phyloP scores from a whole-genome alignment of 1,139 yeast genomes.

The Arxiozyma heterogenica region DNA sequence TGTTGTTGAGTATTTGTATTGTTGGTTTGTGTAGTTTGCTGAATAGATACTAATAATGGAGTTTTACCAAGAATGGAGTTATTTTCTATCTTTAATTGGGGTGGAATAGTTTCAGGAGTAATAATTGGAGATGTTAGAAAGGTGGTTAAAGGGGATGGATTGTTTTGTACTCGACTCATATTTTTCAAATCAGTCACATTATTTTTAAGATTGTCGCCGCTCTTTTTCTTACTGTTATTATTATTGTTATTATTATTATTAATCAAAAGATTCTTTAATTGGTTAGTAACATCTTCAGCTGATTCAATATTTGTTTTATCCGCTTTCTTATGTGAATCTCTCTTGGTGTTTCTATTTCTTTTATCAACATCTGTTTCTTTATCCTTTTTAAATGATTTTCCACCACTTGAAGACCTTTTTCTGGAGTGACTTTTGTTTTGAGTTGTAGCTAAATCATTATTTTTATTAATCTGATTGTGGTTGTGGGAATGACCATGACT shows the following conservation, averaged over 20 bases:
- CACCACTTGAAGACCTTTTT: constrained; percentile 2
- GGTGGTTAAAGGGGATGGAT: constrained; percentile 8
- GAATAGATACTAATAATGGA: constrained; percentile 1
- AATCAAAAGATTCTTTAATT: constrained; percentile 17
- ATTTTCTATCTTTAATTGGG: constrained; percentile 3
- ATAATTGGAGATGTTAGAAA: constrained; percentile 10
- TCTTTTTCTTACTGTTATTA: neutral
- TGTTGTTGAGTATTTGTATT: neutral
- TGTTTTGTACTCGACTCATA: constrained; percentile 1
- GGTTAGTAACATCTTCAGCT: constrained; percentile 14
- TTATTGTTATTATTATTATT: constrained; percentile 3
- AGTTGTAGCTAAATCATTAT: neutral
- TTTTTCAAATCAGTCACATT: neutral
- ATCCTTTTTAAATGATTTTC: neutral
- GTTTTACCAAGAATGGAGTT: neutral
- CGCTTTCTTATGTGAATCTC: neutral
- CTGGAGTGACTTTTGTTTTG: constrained; percentile 4
- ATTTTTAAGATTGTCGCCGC: neutral
- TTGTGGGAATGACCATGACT: neutral
- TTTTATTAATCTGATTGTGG: constrained; percentile 3
- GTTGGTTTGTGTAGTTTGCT: neutral
- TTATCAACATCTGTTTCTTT: neutral
- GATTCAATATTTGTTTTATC: neutral
- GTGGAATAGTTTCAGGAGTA: constrained; percentile 9
- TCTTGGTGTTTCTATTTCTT: neutral